phyloP scores from a whole-genome alignment of 2,329 filamentous ascomycete genomes.

The Xylaria sp. region DNA sequence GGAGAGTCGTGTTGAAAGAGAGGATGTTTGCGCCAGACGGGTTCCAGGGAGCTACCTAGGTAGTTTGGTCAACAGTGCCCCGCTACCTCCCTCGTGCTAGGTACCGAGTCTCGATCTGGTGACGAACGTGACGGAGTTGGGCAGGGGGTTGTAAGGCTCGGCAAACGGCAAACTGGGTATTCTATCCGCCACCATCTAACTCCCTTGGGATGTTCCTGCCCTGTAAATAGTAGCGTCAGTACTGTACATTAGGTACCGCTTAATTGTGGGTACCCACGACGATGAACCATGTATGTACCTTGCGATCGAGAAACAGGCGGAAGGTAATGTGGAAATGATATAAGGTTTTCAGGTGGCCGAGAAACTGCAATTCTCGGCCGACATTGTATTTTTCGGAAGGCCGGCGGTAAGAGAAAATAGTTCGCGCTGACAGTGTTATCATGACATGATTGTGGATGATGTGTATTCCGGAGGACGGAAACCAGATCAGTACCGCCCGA shows the following conservation, averaged over 20 bases:
- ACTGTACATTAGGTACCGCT: not conserved
- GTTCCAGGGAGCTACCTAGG: slow-evolving; percentile 4
- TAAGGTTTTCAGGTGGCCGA: not conserved
- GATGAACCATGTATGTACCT: not conserved
- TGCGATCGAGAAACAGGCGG: not conserved
- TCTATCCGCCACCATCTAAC: slow-evolving; percentile 2
- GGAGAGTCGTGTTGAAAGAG: slow-evolving; percentile 11
- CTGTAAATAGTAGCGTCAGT: not conserved
- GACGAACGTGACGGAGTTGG: slow-evolving; percentile 35
- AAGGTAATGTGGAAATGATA: not conserved
- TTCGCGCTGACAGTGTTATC: not conserved
- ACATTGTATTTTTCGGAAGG: not conserved
- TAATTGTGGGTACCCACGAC: not conserved
- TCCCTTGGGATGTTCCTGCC: not conserved
- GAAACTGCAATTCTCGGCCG: too few relatives aligned
- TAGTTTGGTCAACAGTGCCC: slow-evolving; percentile 23
- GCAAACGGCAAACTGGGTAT: slow-evolving; percentile 29
- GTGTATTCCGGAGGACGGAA: slow-evolving; percentile 5
- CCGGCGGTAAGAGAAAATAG: not conserved
- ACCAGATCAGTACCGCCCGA: slow-evolving; percentile 9
- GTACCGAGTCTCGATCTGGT: slow-evolving; percentile 23
- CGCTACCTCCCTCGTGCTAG: slow-evolving; percentile 14
- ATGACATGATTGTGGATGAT: not conserved
- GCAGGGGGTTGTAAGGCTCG: slow-evolving; percentile 30
- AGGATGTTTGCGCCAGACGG: slow-evolving; percentile 28